A percentile compares a stretch with the other conserved stretches of the same genome.
These are phyloP conservation scores for Xylariaceae sp. DNA, from an alignment of 2,329 filamentous ascomycete species.

Conservation along the genomic window DNA sequence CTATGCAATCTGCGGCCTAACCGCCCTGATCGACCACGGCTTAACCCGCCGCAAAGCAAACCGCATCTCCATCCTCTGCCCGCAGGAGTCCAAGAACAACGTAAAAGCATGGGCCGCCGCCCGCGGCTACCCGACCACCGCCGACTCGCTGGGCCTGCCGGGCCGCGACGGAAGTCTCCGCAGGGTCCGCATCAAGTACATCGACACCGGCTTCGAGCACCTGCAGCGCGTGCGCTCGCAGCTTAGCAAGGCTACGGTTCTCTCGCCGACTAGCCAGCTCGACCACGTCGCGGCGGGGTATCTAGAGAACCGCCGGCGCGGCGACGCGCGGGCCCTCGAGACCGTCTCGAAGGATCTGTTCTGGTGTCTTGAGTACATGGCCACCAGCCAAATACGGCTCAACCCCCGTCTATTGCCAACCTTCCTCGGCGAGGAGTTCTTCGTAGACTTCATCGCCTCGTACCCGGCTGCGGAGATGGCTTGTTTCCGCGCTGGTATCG, in stretches of 20 bases:
- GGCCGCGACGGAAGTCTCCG: slow-evolving; percentile 34
- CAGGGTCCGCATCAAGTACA: slow-evolving; percentile 38
- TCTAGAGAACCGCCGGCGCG: slow-evolving; percentile 13
- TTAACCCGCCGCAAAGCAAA: slow-evolving; percentile 30
- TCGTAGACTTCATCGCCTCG: slow-evolving; percentile 21
- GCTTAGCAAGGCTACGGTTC: slow-evolving; percentile 20
- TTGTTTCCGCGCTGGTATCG: slow-evolving; percentile 25
- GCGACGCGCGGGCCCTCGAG: slow-evolving; percentile 12
- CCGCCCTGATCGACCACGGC: slow-evolving; percentile 44
- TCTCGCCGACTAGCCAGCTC: slow-evolving; percentile 26
- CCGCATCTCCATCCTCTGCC: slow-evolving; percentile 42
- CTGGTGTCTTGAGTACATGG: slow-evolving; percentile 20
- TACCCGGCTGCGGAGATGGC: slow-evolving; percentile 13
- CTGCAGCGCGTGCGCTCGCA: slow-evolving; percentile 24
- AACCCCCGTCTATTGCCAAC: slow-evolving; percentile 20
- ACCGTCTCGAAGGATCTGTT: slow-evolving; percentile 26
- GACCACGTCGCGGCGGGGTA: slow-evolving; percentile 29
- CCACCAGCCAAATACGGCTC: not conserved
- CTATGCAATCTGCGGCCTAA: slow-evolving; percentile 45
- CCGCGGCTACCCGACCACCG: slow-evolving; percentile 34
- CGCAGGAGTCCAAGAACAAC: slow-evolving; percentile 34
- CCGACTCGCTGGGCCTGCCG: slow-evolving; percentile 43
- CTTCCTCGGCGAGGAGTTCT: slow-evolving; percentile 29
- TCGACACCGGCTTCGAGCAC: slow-evolving; percentile 32
- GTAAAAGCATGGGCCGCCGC: slow-evolving; percentile 41